These are phyloP conservation scores for Aspergillus kassunensis DNA, from an alignment of 495 filamentous ascomycete species.

Conservation along the genomic window DNA sequence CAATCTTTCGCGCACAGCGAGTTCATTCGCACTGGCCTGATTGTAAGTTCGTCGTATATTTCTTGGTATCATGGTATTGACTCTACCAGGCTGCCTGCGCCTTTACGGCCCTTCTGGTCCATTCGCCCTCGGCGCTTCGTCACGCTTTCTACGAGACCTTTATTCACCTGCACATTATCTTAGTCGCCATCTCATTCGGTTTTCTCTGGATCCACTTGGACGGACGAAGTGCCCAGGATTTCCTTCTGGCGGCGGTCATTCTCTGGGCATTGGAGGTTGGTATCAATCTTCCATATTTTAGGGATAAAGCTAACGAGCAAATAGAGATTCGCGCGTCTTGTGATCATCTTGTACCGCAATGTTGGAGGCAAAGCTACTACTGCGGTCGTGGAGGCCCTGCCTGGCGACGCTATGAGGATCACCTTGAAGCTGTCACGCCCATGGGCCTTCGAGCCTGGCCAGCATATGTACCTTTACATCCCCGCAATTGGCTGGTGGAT, in stretches of 20 bases:
- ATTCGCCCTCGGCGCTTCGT: constrained; percentile 70
- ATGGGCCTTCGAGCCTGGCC: constrained; percentile 75
- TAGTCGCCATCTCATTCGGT: constrained; percentile 58
- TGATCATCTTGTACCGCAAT: constrained; percentile 69
- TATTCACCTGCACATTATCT: constrained; percentile 72
- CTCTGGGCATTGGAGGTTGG: constrained; percentile 72
- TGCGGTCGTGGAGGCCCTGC: constrained; percentile 70
- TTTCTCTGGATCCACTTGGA: constrained; percentile 71
- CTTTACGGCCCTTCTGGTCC: constrained; percentile 55
- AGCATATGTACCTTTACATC: constrained; percentile 85
- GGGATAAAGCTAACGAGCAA: constrained; percentile 3
- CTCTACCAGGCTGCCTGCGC: constrained; percentile 36
- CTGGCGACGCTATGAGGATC: constrained; percentile 77
- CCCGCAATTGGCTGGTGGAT: constrained; percentile 72
- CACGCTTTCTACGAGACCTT: constrained; percentile 98
- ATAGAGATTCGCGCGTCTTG: constrained; percentile 59
- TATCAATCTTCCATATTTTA: background rate
- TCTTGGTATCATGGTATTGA: constrained; percentile 9
- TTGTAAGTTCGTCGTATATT: constrained; percentile 36
- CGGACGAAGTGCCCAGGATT: constrained; percentile 58
- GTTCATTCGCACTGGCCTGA: constrained; percentile 56
- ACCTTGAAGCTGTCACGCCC: constrained; percentile 75
- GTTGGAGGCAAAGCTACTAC: constrained; percentile 58
- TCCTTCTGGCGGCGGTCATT: constrained; percentile 62
- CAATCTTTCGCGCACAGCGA: constrained; percentile 42